These are phyloP conservation scores for Hansenula anomala DNA, from an alignment of 1,139 yeast genomes.

Conservation along the genomic window DNA sequence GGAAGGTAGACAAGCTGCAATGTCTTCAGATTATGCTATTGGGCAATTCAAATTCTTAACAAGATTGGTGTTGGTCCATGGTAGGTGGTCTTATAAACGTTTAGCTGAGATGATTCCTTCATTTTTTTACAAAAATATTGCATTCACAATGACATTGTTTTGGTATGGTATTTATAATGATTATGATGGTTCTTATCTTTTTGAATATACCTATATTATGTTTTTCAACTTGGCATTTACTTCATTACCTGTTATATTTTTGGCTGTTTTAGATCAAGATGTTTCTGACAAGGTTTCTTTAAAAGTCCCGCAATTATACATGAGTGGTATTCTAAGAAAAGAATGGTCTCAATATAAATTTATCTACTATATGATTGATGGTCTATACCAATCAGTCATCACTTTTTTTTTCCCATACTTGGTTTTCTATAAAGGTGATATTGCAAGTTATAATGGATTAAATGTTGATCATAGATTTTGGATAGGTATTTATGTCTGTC, in stretches of 20 bases:
- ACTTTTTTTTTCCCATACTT: slow-evolving; percentile 86
- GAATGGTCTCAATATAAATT: slow-evolving; percentile 84
- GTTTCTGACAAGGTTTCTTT: slow-evolving; percentile 76
- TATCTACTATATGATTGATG: slow-evolving; percentile 83
- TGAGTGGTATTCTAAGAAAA: slow-evolving; percentile 73
- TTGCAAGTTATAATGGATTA: slow-evolving; percentile 58
- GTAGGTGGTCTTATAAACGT: slow-evolving; percentile 93
- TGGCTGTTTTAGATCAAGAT: slow-evolving; percentile 93
- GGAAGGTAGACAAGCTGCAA: slow-evolving; percentile 97
- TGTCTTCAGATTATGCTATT: slow-evolving; percentile 97
- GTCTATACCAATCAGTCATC: slow-evolving; percentile 79
- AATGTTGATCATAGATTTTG: slow-evolving; percentile 78
- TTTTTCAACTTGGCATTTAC: slow-evolving; percentile 94
- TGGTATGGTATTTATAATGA: slow-evolving; percentile 88
- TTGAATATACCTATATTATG: slow-evolving; percentile 89
- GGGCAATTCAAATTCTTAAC: slow-evolving; percentile 92
- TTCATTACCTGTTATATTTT: slow-evolving; percentile 84
- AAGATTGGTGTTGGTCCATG: slow-evolving; percentile 80
- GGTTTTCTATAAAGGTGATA: slow-evolving; percentile 49
- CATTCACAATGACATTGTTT: slow-evolving; percentile 80
- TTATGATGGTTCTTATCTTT: slow-evolving; percentile 89
- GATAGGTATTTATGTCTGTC: slow-evolving; percentile 77
- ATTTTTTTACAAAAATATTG: slow-evolving; percentile 88
- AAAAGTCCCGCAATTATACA: slow-evolving; percentile 83
- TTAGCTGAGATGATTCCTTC: slow-evolving; percentile 92